Conservation (phyloP, 257 asterid genomes). For the Solanum medicagineum region DNA sequence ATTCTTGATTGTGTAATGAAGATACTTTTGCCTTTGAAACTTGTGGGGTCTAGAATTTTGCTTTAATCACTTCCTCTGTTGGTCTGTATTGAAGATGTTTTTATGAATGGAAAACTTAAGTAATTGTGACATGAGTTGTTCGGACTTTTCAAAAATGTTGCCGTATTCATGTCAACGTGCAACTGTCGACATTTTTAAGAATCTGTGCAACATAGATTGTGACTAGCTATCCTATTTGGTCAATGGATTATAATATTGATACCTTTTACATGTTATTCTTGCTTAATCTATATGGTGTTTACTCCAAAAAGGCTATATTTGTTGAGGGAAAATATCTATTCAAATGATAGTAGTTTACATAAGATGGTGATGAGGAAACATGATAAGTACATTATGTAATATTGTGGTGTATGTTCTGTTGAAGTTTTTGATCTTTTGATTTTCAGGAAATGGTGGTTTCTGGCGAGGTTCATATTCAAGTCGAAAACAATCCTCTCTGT, state of each 20-base stretch:
- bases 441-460: neutral
- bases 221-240: neutral
- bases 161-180: too few species aligned
- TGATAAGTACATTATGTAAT: too few species aligned
- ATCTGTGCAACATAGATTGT: too few species aligned
- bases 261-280: neutral
- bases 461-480: neutral
- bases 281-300: neutral
- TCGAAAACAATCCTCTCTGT: slow-evolving; percentile 16
- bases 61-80: neutral
- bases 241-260: neutral
- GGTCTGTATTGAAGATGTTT: neutral
- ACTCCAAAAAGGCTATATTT: neutral
- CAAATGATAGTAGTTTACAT: neutral
- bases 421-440: neutral
- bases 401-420: too few species aligned
- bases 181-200: too few species aligned
- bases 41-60: neutral
- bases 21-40: neutral
- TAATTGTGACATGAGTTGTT: neutral
- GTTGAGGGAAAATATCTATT: neutral
- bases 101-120: neutral
- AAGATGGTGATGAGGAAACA: neutral
- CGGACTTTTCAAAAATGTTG: too few species aligned
- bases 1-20: neutral